Evolutionary conservation across 495 filamentous ascomycete species (phyloP).

Genomic region (Penicillium waksmanii): DNA sequence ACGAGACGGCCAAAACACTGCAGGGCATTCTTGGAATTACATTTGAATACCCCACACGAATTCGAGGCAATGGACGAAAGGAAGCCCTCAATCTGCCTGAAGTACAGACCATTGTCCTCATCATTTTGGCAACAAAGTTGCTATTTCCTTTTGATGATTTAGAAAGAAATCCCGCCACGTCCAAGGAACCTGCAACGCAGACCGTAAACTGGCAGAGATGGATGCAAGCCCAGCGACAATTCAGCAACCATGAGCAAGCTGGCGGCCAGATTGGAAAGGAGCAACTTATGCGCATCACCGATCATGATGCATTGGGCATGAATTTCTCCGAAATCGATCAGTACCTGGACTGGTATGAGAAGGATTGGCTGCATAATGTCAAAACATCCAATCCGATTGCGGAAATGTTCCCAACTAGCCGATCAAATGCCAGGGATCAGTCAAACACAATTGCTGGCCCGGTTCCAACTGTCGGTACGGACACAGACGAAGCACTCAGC

Average conservation of each 20-base stretch:
- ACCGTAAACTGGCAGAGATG: slow-evolving; percentile 75
- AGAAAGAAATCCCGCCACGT: slow-evolving; percentile 56
- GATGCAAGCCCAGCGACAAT: slow-evolving; percentile 56
- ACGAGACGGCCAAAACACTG: slow-evolving; percentile 62
- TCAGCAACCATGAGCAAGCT: slow-evolving; percentile 32
- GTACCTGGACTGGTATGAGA: slow-evolving; percentile 89
- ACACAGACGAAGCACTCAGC: slow-evolving; percentile 35
- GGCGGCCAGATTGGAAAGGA: slow-evolving; percentile 38
- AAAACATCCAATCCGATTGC: slow-evolving; percentile 44
- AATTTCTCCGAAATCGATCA: slow-evolving; percentile 68
- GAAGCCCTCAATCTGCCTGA: slow-evolving; percentile 65
- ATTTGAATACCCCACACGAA: slow-evolving; percentile 57
- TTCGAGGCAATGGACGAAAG: slow-evolving; percentile 24
- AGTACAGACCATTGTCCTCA: slow-evolving; percentile 65
- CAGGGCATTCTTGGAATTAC: slow-evolving; percentile 56
- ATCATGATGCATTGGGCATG: slow-evolving; percentile 73
- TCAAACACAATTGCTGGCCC: background rate
- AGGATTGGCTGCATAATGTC: slow-evolving; percentile 61
- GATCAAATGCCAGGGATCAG: slow-evolving; percentile 11
- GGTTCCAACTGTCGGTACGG: slow-evolving; percentile 14
- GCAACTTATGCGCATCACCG: slow-evolving; percentile 56
- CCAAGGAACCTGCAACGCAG: slow-evolving; percentile 62
- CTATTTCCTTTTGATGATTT: slow-evolving; percentile 74
- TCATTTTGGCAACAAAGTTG: slow-evolving; percentile 81
- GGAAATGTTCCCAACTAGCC: slow-evolving; percentile 54